Conservation (phyloP, 23 red algal genomes). For the Gracilaria caudata region DNA sequence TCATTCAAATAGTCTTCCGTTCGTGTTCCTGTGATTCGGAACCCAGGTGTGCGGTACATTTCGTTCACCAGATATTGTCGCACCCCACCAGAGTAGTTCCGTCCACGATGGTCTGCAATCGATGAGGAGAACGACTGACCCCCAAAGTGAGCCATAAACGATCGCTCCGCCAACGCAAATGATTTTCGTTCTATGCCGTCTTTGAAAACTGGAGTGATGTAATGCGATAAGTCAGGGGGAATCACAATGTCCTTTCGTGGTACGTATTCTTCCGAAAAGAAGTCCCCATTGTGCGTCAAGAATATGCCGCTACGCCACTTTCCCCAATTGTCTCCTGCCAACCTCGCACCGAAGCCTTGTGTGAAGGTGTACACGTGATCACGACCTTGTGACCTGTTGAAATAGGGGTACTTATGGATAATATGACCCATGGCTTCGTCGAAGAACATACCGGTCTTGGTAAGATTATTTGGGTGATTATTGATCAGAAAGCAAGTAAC, state of each 20-base stretch:
- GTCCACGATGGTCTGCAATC: conserved; percentile 61
- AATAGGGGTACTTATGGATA: conserved; percentile 49
- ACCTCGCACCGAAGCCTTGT: conserved; percentile 67
- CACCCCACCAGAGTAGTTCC: conserved; percentile 73
- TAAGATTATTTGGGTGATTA: conserved; percentile 68
- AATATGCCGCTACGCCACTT: conserved; percentile 61
- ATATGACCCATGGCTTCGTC: conserved; percentile 59
- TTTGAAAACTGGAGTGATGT: conserved; percentile 46
- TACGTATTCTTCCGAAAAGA: conserved; percentile 45
- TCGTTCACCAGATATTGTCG: conserved; percentile 38
- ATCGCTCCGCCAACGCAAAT: background rate
- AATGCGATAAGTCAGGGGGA: conserved; percentile 65
- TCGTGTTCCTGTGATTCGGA: conserved; percentile 68
- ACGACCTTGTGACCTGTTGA: conserved; percentile 53
- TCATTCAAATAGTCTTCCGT: conserved; percentile 44
- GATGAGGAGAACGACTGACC: conserved; percentile 54
- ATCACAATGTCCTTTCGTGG: conserved; percentile 76
- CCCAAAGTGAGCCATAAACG: conserved; percentile 53
- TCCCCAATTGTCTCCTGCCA: conserved; percentile 61
- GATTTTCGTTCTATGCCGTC: background rate
- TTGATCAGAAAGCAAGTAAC: conserved; percentile 66
- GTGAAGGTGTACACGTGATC: conserved; percentile 78
- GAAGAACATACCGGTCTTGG: conserved; percentile 67
- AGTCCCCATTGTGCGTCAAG: conserved; percentile 72
- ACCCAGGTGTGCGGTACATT: conserved; percentile 34